Percentiles rank a stretch among this genome's conserved stretches.
phyloP scores from a whole-genome alignment of 371 early-diverging fungal genomes.

The Mucor irregularis region DNA sequence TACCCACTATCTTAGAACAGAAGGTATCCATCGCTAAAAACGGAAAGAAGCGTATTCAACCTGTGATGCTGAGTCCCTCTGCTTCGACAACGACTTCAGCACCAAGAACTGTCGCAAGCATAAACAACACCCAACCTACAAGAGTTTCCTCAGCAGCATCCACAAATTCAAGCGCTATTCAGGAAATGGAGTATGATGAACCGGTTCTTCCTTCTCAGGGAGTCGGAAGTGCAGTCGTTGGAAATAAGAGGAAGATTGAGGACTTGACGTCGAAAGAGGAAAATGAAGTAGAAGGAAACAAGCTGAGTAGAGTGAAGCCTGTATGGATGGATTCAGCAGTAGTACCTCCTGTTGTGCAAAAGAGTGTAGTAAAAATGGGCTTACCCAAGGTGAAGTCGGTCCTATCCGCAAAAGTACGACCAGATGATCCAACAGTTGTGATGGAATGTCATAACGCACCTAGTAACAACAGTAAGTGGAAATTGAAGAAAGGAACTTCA shows the following conservation, averaged over 20 bases:
- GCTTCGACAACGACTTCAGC: background rate
- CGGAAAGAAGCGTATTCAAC: conserved; percentile 82
- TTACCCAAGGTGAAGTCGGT: conserved; percentile 55
- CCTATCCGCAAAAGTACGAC: conserved; percentile 32
- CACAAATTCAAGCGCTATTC: background rate
- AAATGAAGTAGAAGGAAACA: conserved; percentile 15
- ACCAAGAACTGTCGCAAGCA: background rate
- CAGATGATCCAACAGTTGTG: conserved; percentile 21
- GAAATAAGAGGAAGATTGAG: conserved; percentile 51
- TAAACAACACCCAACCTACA: too few relatives aligned
- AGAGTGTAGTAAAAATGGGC: conserved; percentile 55
- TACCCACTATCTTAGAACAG: conserved; percentile 42
- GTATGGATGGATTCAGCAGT: conserved; percentile 44
- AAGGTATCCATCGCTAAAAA: conserved; percentile 69
- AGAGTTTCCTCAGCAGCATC: background rate
- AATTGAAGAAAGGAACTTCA: background rate
- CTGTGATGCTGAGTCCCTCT: conserved; percentile 53
- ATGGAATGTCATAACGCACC: conserved; percentile 61
- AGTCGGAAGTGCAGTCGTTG: conserved; percentile 38
- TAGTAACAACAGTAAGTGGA: conserved; percentile 9
- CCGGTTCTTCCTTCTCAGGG: conserved; percentile 37
- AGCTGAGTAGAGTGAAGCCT: conserved; percentile 19
- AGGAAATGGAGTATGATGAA: conserved; percentile 10
- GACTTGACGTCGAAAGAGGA: background rate
- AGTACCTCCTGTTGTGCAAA: conserved; percentile 44